Percentiles rank a stretch among this genome's conserved stretches.
phyloP scores from a whole-genome alignment of 768 basidiomycete genomes.

The Podaxis sp. region DNA sequence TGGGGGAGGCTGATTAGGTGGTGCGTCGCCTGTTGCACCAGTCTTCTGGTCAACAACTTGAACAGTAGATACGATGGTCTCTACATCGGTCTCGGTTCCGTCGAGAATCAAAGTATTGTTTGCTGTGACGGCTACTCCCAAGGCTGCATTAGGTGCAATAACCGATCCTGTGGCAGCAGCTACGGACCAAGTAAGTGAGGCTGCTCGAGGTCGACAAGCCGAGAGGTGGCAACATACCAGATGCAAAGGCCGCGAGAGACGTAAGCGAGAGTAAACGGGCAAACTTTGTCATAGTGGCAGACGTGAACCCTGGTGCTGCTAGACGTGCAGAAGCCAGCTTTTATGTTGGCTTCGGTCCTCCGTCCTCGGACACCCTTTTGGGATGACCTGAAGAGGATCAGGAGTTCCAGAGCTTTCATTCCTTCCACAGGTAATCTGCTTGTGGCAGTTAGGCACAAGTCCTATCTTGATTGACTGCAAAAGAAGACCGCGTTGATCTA shows the following conservation, averaged over 20 bases:
- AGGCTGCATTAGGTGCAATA: constrained; percentile 18
- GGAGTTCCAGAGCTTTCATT: background rate
- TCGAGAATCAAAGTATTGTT: constrained; percentile 18
- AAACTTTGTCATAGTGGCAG: constrained; percentile 10
- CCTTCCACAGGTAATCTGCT: constrained; percentile 1
- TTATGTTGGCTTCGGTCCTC: background rate
- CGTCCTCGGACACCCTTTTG: background rate
- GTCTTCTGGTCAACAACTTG: constrained; percentile 35
- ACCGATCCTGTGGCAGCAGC: constrained; percentile 20
- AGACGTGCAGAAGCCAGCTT: background rate
- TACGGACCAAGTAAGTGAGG: background rate
- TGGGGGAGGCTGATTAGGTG: constrained; percentile 31
- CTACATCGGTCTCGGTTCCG: constrained; percentile 26
- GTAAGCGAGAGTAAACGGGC: constrained; percentile 14
- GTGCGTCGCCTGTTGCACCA: constrained; percentile 23
- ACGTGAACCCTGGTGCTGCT: background rate
- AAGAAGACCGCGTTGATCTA: background rate
- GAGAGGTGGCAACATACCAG: constrained; percentile 16
- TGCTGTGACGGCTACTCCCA: background rate
- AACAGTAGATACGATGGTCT: constrained; percentile 31
- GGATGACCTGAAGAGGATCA: background rate
- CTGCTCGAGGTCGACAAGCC: background rate
- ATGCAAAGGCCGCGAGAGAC: constrained; percentile 17
- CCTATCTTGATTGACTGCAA: constrained; percentile 1
- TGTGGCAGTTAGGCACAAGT: constrained; percentile 8